phyloP scores from a whole-genome alignment of 768 basidiomycete genomes.

The Rhodotorula diobovata region DNA sequence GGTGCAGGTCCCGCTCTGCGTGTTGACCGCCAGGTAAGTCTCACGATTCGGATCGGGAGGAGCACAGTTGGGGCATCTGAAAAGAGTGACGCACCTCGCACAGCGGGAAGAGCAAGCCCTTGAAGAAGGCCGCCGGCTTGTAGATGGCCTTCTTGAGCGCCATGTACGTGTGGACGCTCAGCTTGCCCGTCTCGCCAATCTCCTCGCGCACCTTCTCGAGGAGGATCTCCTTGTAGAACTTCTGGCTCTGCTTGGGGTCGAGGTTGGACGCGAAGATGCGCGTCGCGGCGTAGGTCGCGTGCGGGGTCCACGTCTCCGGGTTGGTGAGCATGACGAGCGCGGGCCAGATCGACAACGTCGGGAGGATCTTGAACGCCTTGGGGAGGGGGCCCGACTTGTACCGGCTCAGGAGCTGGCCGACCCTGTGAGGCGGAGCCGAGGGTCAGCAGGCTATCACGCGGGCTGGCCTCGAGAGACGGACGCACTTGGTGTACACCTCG shows the following conservation, averaged over 20 bases:
- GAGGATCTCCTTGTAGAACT: slow-evolving; percentile 86
- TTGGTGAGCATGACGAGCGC: slow-evolving; percentile 86
- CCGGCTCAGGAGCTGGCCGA: slow-evolving; percentile 74
- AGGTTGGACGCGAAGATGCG: slow-evolving; percentile 93
- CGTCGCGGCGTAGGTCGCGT: slow-evolving; percentile 89
- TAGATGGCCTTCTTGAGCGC: slow-evolving; percentile 86
- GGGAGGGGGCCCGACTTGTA: slow-evolving; percentile 94
- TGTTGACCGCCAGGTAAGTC: no score
- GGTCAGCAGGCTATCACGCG: neutral
- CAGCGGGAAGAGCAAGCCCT: slow-evolving; percentile 92
- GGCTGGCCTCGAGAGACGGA: slow-evolving; percentile 5
- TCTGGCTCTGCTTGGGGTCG: slow-evolving; percentile 87
- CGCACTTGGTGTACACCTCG: slow-evolving; percentile 86
- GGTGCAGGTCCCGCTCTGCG: slow-evolving; percentile 66
- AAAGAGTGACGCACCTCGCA: slow-evolving; percentile 63
- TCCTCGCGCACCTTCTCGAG: slow-evolving; percentile 85
- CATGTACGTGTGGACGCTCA: slow-evolving; percentile 90
- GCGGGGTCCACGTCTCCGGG: slow-evolving; percentile 91
- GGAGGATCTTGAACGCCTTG: slow-evolving; percentile 96
- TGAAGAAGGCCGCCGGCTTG: slow-evolving; percentile 97
- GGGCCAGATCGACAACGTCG: slow-evolving; percentile 91
- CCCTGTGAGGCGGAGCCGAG: slow-evolving; percentile 52
- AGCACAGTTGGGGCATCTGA: no score
- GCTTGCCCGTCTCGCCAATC: slow-evolving; percentile 69
- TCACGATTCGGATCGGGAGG: neutral